Evolutionary conservation across 2,329 filamentous ascomycete genomes (phyloP).

Genomic region (Arthroderma uncinatum): DNA sequence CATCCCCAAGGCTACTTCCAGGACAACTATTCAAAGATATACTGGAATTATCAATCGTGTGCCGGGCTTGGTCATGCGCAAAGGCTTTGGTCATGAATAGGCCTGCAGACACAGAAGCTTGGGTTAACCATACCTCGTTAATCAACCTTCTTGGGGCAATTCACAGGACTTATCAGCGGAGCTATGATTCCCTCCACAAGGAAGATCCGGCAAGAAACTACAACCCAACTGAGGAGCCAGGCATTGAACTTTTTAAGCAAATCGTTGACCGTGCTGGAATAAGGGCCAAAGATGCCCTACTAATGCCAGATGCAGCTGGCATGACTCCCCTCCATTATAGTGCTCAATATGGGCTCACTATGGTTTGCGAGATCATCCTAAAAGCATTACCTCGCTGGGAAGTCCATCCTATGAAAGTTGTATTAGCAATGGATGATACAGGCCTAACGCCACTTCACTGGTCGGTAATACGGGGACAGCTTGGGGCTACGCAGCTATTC

Average conservation of each 20-base stretch:
- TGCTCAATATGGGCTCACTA: constrained; percentile 11
- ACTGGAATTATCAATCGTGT: not conserved
- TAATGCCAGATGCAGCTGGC: constrained; percentile 10
- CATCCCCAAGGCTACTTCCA: not conserved
- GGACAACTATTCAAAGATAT: not conserved
- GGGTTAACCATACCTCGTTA: not conserved
- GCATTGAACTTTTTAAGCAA: not conserved
- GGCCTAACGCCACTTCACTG: constrained; percentile 13
- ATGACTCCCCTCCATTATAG: constrained; percentile 16
- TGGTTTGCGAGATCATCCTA: constrained; percentile 10
- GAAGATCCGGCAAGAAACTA: not conserved
- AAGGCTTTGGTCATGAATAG: not conserved
- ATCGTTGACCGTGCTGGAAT: not conserved
- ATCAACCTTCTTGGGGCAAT: not conserved
- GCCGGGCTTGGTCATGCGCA: not conserved
- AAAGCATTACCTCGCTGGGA: not conserved
- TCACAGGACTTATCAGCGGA: not conserved
- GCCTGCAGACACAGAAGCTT: not conserved
- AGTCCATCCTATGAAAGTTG: too few species aligned
- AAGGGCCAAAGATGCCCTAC: not conserved
- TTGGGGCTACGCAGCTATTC: constrained; percentile 6
- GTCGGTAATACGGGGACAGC: constrained; percentile 12
- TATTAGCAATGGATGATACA: constrained; percentile 6
- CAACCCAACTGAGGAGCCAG: not conserved
- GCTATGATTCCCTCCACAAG: too few species aligned